A percentile compares a stretch with the other conserved stretches of the same genome.
phyloP scores from a whole-genome alignment of 495 filamentous ascomycete species.

The Neurospora sp. region DNA sequence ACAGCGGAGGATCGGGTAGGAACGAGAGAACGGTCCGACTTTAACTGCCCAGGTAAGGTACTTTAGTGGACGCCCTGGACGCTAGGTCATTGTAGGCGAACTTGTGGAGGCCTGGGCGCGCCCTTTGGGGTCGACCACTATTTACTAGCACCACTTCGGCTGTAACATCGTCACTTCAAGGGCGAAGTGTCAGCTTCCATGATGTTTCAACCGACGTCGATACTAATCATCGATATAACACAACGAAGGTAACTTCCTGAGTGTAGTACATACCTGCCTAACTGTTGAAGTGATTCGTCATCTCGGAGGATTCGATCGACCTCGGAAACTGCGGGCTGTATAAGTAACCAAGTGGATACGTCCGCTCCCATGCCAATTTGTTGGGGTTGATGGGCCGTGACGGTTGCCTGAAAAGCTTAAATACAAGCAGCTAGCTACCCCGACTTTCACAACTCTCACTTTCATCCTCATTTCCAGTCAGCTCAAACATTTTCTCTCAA shows the following conservation, averaged over 20 bases:
- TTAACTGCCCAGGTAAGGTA: background rate
- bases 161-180: background rate
- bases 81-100: background rate
- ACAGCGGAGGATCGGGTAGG: background rate
- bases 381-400: too few relatives aligned
- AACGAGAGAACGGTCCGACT: background rate
- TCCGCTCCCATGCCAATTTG: background rate
- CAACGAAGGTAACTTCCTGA: background rate
- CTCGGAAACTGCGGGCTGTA: background rate
- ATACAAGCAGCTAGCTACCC: background rate
- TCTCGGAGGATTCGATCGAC: background rate
- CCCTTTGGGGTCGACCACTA: background rate
- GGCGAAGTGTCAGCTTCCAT: background rate
- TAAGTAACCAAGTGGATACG: background rate
- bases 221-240: background rate
- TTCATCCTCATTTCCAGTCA: background rate
- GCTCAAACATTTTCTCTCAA: background rate
- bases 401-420: background rate
- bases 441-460: background rate
- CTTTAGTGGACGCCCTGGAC: background rate
- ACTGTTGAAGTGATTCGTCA: background rate
- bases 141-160: background rate
- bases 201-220: background rate
- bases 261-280: background rate
- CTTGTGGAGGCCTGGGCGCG: background rate